Evolutionary conservation across 2,329 filamentous ascomycete genomes (phyloP), one percentile per base, ranked within the genome.

Genomic region (Colletotrichum salicis): DNA sequence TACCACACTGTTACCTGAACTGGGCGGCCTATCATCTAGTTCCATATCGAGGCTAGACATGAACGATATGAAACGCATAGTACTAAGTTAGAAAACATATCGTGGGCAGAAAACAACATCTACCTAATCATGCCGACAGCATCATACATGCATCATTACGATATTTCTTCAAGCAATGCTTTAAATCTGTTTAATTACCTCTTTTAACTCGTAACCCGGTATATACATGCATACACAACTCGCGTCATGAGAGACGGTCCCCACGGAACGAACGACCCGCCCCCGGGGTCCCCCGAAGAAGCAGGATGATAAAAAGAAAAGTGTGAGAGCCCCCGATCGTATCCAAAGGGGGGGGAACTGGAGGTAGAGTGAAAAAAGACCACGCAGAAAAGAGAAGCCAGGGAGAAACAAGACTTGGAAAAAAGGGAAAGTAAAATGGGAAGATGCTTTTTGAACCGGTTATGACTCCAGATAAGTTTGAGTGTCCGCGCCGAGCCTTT

Each of bases 371-470:
- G 22, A 27, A 57, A 27, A 4, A 57, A 29, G 31, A 27, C n/a
- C 27, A 48, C 59, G 48, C 24, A 45, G 24, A 24, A 31, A 62
- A 45, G n/a, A 52, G 15, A 19, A 41, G 33, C 24, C n/a, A 57
- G 22, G 41, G 29, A 37, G 33, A 51, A 31, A 15, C n/a, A 61
- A 35, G 22, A 61, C 6, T 48, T 48, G 41, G 6, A 58, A 52
- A 60, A 56, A 52, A 13, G 27, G 27, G 27, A 56, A 33, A 41
- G 37, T 22, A 52, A 58, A 58, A 45, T 33, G 33, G 29, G 48
- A 70, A 54, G 22, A 72, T 72, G 67, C 66, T 70, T 72, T 72
- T 72, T 71, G 33, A 72, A 65, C 70, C 70, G 66, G 61, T 48
- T 64, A 41, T 64, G 67, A 72, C 70, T 72, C 70, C 70, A 64